phyloP scores from a whole-genome alignment of 2,329 filamentous ascomycete species.

The Sphaerulina musiva region DNA sequence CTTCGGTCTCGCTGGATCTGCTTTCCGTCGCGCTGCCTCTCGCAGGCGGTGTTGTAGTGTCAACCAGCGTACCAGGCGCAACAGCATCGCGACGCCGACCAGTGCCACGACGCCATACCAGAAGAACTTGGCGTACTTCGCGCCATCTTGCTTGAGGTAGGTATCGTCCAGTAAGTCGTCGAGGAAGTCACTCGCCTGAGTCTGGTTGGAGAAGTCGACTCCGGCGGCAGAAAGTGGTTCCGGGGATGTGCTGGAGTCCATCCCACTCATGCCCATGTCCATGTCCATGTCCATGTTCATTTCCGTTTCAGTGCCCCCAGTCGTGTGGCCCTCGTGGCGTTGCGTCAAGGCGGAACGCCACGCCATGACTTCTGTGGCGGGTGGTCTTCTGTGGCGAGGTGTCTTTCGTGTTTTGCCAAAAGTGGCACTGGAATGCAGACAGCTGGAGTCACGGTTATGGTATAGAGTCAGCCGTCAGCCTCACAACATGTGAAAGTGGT shows the following conservation, averaged over 20 bases:
- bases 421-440: no score
- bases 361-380: not conserved
- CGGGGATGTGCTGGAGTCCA: slow-evolving; percentile 11
- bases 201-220: slow-evolving; percentile 36
- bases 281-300: slow-evolving; percentile 19
- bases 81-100: slow-evolving; percentile 30
- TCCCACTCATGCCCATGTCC: slow-evolving; percentile 20
- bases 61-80: slow-evolving; percentile 28
- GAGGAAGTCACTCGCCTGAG: slow-evolving; percentile 35
- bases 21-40: slow-evolving; percentile 31
- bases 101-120: slow-evolving; percentile 37
- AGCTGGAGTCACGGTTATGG: no score
- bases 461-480: no score
- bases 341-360: not conserved
- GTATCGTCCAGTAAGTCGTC: slow-evolving; percentile 35
- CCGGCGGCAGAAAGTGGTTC: slow-evolving; percentile 31
- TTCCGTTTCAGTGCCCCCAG: no score
- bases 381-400: no score
- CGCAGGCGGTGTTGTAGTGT: slow-evolving; percentile 32
- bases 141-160: slow-evolving; percentile 33
- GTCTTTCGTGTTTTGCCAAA: no score
- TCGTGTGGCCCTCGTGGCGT: slow-evolving; percentile 9
- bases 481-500: no score
- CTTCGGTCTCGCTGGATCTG: slow-evolving; percentile 30
- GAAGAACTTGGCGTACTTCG: slow-evolving; percentile 35